Base-by-base conservation (phyloP, 1,284 basidiomycete species). In the Earliella scabrosa region DNA sequence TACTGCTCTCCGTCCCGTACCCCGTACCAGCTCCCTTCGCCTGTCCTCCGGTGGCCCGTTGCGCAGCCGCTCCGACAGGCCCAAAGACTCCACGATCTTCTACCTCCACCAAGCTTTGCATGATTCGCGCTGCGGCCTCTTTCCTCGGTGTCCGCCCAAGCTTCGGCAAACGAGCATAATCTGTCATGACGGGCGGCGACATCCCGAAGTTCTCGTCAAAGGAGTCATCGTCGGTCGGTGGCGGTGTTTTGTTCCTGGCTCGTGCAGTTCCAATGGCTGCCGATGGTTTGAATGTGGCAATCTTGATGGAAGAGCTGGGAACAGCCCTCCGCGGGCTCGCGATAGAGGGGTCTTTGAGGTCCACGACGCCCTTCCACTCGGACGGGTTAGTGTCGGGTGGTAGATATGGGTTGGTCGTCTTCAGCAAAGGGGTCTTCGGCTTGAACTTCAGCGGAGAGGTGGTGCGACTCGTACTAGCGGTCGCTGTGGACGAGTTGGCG, bases 121-220 rank as follows among this genome's bases (percentile, higher is more conserved):
- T 79, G 51, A 92, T 90, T 14, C 87, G 79, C 18, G 80, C 76
- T 1, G 88, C 88, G 11, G 90, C 89, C 54, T 84, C 82, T 63
- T 81, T 85, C 35, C 73, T 77, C 3, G 88, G 81, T n/a, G 81
- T 80, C 52, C 77, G 81, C 8, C 83, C 82, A 20, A 93, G 77
- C 44, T 78, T 83, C 3, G 73, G 76, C 14, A 84, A 71, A 18
- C 88, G 82, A 2, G 86, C 86, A 56, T 93, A 94, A 26, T 88
- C 90, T 83, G 95, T 87, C 53, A 90, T 89, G 4, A 90, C 82
- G 2, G 92, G 93, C 2, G 95, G 93, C 0, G 93, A 95, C 89
- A 95, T 92, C 43, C 88, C 90, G 32, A 87, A 82, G n/a, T 84
- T 85, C 36, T 83, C 77, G 49, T 84, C 80, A 46, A 79, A 78